Evolutionary conservation across 306 rosid species (phyloP), one percentile per base, ranked within the genome.

Genomic region (Inga oerstediana): DNA sequence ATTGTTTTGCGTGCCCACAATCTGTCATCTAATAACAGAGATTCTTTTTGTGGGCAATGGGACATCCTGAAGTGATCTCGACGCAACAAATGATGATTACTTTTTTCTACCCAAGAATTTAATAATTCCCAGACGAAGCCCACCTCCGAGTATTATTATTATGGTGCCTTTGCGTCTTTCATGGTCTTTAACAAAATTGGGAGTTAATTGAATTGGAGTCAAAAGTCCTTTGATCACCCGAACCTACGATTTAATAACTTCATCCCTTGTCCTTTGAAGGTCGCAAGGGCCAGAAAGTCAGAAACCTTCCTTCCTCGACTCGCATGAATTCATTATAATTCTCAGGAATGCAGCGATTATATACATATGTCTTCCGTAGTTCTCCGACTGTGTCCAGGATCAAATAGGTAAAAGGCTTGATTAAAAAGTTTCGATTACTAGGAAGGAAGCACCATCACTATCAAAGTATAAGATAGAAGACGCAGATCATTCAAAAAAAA

Each of bases 251-350:
- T 10, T 51, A 67, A 35, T 32, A 32, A 5, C 59, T n/a, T 19
- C 59, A 44, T 17, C 46, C 64, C 4, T 65, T 17, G 83, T 66
- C 87, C 79, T 48, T 84, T 84, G 83, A 84, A 77, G 71, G 56
- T 16, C 72, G 41, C 79, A 84, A 78, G 67, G 78, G 88, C 49
- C 85, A 83, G 45, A 71, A 71, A 44, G 49, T 15, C 13, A 5
- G 13, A 54, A 7, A n/a, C 41, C 54, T 44, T 27, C 41, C 32
- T n/a, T 30, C 37, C 79, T 16, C 37, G 54, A n/a, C 12, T 71
- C 8, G 8, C 3, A 48, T 70, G 12, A n/a, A n/a, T n/a, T 71
- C 75, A 4, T 43, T 20, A 10, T 41, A 41, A 39, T 41, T 41
- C n/a, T 70, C 13, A 9, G 48, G 15, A 68, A 41, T 9, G 27